phyloP scores from a whole-genome alignment of 306 rosid genomes.

The Cajanus cajan region DNA sequence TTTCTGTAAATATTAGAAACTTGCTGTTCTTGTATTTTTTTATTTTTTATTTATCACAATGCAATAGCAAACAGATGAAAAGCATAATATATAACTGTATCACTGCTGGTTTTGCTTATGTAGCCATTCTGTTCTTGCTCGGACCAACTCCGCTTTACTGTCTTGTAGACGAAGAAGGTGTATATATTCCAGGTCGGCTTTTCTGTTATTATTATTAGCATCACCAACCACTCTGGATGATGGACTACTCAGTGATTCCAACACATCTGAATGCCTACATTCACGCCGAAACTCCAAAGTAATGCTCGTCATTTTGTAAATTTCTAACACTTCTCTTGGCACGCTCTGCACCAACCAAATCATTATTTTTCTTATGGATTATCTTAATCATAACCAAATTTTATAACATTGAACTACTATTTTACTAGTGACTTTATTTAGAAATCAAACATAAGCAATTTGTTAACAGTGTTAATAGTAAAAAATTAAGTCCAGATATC shows the following conservation, averaged over 20 bases:
- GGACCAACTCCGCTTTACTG: slow-evolving; percentile 53
- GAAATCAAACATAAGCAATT: no score
- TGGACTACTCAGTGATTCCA: slow-evolving; percentile 59
- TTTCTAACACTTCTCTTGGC: slow-evolving; percentile 51
- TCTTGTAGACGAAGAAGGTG: slow-evolving; percentile 70
- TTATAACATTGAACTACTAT: background rate
- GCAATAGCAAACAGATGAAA: no score
- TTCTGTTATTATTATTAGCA: slow-evolving; percentile 26
- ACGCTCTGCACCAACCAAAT: slow-evolving; percentile 54
- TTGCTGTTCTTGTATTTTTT: no score
- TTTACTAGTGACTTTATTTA: background rate
- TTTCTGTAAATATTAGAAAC: no score
- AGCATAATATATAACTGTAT: no score
- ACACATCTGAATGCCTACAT: slow-evolving; percentile 59
- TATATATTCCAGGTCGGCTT: slow-evolving; percentile 44
- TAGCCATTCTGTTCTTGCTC: slow-evolving; percentile 70
- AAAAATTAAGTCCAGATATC: background rate
- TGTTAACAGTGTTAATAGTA: no score
- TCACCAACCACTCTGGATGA: slow-evolving; percentile 28
- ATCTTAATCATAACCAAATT: background rate
- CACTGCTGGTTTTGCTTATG: background rate
- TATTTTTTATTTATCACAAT: no score
- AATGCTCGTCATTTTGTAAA: slow-evolving; percentile 55
- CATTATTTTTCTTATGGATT: background rate
- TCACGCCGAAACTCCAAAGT: slow-evolving; percentile 71